phyloP scores from a whole-genome alignment of 305 asterid species.

The Solanum hybrid region DNA sequence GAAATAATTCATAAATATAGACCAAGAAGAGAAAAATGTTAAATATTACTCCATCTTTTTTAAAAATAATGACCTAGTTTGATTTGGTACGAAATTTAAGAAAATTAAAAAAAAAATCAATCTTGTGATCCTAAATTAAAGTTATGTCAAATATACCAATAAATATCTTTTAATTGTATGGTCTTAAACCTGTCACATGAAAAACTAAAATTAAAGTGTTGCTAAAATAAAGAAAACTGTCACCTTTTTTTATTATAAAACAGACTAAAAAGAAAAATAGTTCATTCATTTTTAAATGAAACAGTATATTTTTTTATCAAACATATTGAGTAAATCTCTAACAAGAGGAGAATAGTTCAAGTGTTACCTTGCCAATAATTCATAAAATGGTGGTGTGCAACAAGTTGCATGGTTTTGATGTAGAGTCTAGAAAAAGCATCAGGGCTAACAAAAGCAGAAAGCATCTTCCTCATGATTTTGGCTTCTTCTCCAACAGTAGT shows the following conservation, averaged over 20 bases:
- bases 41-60: too few species aligned
- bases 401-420: conserved; percentile 17
- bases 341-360: not conserved
- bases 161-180: too few species aligned
- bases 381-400: conserved; percentile 15
- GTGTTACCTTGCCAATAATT: not conserved
- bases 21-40: not conserved
- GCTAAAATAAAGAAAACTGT: too few species aligned
- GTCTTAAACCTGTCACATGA: not conserved
- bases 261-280: not conserved
- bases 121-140: not conserved
- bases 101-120: too few species aligned
- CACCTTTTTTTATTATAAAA: too few species aligned
- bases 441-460: conserved; percentile 19
- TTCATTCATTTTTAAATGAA: too few species aligned
- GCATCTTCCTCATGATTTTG: conserved; percentile 21
- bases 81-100: not conserved
- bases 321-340: not conserved
- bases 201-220: too few species aligned
- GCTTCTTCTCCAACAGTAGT: conserved; percentile 20
- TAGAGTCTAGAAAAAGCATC: conserved; percentile 22
- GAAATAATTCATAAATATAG: not conserved
- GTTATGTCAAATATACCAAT: not conserved
- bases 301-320: too few species aligned
- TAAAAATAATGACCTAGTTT: not conserved